Conservation (phyloP, 371 early-diverging fungal genomes). For the Syncephalastrum sp. region DNA sequence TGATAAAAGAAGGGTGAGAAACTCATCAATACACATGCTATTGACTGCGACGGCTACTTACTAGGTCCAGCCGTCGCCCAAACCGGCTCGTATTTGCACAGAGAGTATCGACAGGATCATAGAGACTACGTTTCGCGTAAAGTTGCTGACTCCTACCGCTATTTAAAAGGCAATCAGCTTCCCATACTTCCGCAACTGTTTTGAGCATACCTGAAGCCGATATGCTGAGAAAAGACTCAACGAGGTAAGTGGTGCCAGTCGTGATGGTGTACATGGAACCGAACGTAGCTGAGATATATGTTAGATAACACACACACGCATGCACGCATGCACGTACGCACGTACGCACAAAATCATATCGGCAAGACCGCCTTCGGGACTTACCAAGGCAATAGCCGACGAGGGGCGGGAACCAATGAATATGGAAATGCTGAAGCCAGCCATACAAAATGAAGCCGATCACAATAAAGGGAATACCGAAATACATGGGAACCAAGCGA, state of each 20-base stretch:
- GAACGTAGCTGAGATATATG: conserved; percentile 14
- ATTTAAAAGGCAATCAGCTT: neutral
- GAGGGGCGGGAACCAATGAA: conserved; percentile 33
- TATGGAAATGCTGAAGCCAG: conserved; percentile 25
- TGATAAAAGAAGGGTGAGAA: too few species aligned
- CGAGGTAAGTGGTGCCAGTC: conserved; percentile 27
- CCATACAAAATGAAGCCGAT: conserved; percentile 35
- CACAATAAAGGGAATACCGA: conserved; percentile 24
- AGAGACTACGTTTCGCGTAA: conserved; percentile 28
- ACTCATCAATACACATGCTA: too few species aligned
- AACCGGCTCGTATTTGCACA: conserved; percentile 19
- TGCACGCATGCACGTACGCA: neutral
- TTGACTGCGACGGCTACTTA: conserved; percentile 11
- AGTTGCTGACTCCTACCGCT: conserved; percentile 32
- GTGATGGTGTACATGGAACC: conserved; percentile 41
- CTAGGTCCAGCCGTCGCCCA: conserved; percentile 43
- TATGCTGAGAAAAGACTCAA: conserved; percentile 24
- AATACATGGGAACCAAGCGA: conserved; percentile 25
- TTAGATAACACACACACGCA: neutral
- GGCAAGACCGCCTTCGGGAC: neutral
- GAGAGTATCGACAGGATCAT: conserved; percentile 38
- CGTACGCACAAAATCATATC: neutral
- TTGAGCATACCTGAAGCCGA: conserved; percentile 35
- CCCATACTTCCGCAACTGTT: neutral
- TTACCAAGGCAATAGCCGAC: conserved; percentile 21